A percentile compares a stretch with the other conserved stretches of the same genome.
phyloP scores from a whole-genome alignment of 768 basidiomycete genomes.

The Kockovaella imperatae region DNA sequence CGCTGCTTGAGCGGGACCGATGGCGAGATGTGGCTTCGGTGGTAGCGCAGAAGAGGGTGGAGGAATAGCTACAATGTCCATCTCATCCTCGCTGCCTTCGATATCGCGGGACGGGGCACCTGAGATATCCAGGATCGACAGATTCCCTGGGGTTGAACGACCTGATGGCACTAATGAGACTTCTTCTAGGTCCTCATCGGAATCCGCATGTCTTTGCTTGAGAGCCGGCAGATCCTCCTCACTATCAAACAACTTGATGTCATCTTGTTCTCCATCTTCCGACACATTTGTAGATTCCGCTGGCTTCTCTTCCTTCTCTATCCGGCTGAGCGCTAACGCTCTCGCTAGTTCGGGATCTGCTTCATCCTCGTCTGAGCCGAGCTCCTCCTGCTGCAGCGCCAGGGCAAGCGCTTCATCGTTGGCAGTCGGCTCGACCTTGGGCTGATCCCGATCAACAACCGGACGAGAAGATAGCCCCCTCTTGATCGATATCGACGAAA shows the following conservation, averaged over 20 bases:
- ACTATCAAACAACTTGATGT: no score
- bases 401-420: slow-evolving; percentile 36
- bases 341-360: slow-evolving; percentile 55
- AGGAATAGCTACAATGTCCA: slow-evolving; percentile 33
- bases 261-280: slow-evolving; percentile 1
- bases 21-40: not conserved
- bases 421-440: slow-evolving; percentile 24
- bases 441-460: slow-evolving; percentile 17
- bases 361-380: slow-evolving; percentile 65
- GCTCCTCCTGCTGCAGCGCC: slow-evolving; percentile 47
- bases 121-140: not conserved
- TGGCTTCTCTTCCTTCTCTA: slow-evolving; percentile 11
- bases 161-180: slow-evolving; percentile 28
- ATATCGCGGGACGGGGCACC: not conserved
- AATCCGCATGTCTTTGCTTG: slow-evolving; percentile 15
- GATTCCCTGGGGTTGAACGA: slow-evolving; percentile 13
- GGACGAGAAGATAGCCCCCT: no score
- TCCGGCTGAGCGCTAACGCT: slow-evolving; percentile 46
- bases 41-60: not conserved
- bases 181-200: slow-evolving; percentile 37
- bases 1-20: not conserved
- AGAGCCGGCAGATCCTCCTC: not conserved
- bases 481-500: slow-evolving; percentile 24
- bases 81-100: slow-evolving; percentile 23
- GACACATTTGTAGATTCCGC: not conserved